Base-by-base conservation (phyloP, 352 stramenopile species). In the Elongisporangium prolatum region DNA sequence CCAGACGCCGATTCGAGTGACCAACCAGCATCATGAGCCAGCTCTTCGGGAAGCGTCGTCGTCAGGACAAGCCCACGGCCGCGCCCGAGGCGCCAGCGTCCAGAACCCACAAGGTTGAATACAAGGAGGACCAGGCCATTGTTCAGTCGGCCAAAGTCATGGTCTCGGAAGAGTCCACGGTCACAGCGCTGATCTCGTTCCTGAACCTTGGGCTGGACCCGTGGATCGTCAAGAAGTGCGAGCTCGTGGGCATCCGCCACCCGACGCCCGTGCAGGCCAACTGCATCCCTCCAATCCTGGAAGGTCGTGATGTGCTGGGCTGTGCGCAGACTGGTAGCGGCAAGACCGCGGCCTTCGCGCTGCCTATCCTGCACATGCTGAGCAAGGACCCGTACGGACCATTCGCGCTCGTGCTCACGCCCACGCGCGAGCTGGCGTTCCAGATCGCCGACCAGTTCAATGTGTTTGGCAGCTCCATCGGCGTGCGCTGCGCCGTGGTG, bases 401-500 rank as follows among this genome's bases (percentile, higher is more conserved):
- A 25, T 99, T 95, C 72, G 96, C 89, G 0, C 74, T 99, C 17
- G 88, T 99, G 50, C 68, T 99, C 25, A 98, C 96, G 52, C 97
- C 97, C 5, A 99, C 97, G 34, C 75, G 98, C 18, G 98, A 99
- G 80, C 78, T 99, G 11, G 97, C 97, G 18, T 98, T 98, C 66
- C 98, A 99, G 78, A 99, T 99, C 64, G 84, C 93, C 44, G 96
- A 99, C 60, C 96, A 99, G 71, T 97, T 99, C 50, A 83, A 97
- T 34, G 96, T 94, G 1, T 88, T 99, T 28, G 83, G 87, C n/a
- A 97, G 97, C 65, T 89, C 86, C 18, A 84, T 95, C 61, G 80
- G 80, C 24, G 84, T 99, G 21, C 84, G 92, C 21, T 92, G 89
- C 20, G 75, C 83, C 8, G 80, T 99, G 2, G 76, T 99, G n/a